Percentiles rank a stretch among this genome's conserved stretches.
Evolutionary conservation across 257 asterid species (phyloP).

Genomic region (Vinca minor): DNA sequence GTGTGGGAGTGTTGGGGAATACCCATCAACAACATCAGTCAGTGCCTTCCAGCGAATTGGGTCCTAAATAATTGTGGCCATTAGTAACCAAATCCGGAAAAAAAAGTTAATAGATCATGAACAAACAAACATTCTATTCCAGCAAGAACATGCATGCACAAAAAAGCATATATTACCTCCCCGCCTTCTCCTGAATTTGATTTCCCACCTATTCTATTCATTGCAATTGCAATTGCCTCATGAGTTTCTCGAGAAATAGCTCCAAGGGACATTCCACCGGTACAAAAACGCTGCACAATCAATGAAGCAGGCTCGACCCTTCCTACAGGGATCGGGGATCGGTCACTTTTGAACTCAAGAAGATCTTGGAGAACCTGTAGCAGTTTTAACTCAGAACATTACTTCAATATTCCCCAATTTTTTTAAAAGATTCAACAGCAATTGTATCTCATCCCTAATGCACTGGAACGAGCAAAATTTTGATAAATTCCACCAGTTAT

Average conservation of each 20-base stretch:
- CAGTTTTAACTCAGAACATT: not conserved
- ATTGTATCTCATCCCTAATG: not conserved
- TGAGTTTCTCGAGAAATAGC: slow-evolving; percentile 99
- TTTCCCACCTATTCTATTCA: slow-evolving; percentile 95
- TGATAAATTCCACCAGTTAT: not conserved
- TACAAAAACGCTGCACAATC: slow-evolving; percentile 90
- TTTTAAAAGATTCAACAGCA: not conserved
- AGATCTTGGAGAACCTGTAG: slow-evolving; percentile 95
- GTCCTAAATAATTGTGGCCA: slow-evolving; percentile 49
- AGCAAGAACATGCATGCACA: not conserved
- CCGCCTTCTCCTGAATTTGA: slow-evolving; percentile 99
- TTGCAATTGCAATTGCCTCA: slow-evolving; percentile 97
- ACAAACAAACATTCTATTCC: not conserved
- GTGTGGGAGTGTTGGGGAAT: slow-evolving; percentile 95
- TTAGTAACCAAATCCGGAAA: slow-evolving; percentile 10
- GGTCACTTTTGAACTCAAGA: slow-evolving; percentile 73
- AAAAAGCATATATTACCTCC: slow-evolving; percentile 61
- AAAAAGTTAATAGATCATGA: not conserved
- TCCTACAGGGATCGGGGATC: slow-evolving; percentile 89
- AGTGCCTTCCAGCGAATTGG: slow-evolving; percentile 99
- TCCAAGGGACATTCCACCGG: slow-evolving; percentile 99
- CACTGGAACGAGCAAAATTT: not conserved
- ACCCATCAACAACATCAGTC: slow-evolving; percentile 91
- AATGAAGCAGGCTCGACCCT: slow-evolving; percentile 85
- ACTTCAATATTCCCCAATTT: not conserved